phyloP scores from a whole-genome alignment of 192 early-diverging fungal genomes.

The Chytriomyces hyalinus region DNA sequence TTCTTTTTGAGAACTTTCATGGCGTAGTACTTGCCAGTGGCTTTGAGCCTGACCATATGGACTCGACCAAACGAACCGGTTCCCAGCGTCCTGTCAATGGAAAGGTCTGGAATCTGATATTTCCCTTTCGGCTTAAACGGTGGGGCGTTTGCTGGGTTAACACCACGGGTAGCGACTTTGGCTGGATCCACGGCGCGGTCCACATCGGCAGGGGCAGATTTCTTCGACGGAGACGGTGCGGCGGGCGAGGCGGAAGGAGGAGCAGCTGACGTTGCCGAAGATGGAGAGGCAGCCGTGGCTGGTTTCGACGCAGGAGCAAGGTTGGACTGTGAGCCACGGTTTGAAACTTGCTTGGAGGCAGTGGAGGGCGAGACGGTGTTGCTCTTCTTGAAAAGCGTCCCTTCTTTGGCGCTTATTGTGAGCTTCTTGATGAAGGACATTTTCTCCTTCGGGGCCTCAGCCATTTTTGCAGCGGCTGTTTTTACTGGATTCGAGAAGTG shows the following conservation, averaged over 20 bases:
- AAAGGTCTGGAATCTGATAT: conserved; percentile 73
- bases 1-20: conserved; percentile 96
- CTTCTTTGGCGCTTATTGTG: conserved; percentile 30
- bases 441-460: conserved; percentile 9
- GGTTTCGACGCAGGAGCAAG: neutral
- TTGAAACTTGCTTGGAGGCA: neutral
- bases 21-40: conserved; percentile 86
- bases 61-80: conserved; percentile 98
- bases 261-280: neutral
- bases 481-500: too few relatives aligned
- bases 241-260: neutral
- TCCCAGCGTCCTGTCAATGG: conserved; percentile 86
- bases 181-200: conserved; percentile 1
- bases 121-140: conserved; percentile 41
- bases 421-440: conserved; percentile 40
- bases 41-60: conserved; percentile 82
- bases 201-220: neutral
- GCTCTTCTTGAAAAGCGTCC: conserved; percentile 29
- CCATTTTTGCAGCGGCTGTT: neutral
- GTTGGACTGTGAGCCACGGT: neutral
- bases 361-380: conserved; percentile 31
- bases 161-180: conserved; percentile 8
- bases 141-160: conserved; percentile 25
- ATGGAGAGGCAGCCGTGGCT: neutral
- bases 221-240: neutral